Evolutionary conservation across 2,329 filamentous ascomycete genomes (phyloP).

Genomic region (Alternaria dauci): DNA sequence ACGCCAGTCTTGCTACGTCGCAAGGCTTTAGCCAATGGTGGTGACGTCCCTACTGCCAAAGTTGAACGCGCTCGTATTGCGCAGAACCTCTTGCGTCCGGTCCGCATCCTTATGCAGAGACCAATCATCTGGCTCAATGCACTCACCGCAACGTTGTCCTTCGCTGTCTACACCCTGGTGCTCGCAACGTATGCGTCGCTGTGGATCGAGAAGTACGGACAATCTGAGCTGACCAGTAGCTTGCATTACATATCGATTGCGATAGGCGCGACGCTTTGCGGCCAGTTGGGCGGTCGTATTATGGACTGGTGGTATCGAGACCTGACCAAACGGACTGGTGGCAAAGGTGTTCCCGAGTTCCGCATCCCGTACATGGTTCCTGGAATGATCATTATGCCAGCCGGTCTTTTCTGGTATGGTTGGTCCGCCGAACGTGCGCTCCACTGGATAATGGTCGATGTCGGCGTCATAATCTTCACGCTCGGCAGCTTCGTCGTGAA

Average conservation of each 20-base stretch:
- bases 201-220: conserved; percentile 32
- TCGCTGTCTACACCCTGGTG: conserved; percentile 14
- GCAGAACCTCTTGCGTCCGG: not conserved
- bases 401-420: conserved; percentile 56
- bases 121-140: not conserved
- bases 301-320: conserved; percentile 19
- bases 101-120: not conserved
- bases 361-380: conserved; percentile 11
- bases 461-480: conserved; percentile 57
- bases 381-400: conserved; percentile 36
- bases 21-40: conserved; percentile 42
- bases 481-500: not conserved
- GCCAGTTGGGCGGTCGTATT: conserved; percentile 43
- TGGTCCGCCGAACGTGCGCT: conserved; percentile 61
- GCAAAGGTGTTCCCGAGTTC: conserved; percentile 12
- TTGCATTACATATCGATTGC: conserved; percentile 60
- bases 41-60: not conserved
- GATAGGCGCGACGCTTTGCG: conserved; percentile 62
- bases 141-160: not conserved
- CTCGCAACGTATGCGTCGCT: conserved; percentile 34
- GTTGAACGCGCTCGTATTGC: not conserved
- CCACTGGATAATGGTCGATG: conserved; percentile 62
- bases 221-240: conserved; percentile 20
- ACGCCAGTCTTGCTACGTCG: conserved; percentile 54
- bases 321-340: conserved; percentile 40